Evolutionary conservation across 371 early-diverging fungal genomes (phyloP), one percentile per base, ranked within the genome.

Genomic region (Vairimorpha apis): DNA sequence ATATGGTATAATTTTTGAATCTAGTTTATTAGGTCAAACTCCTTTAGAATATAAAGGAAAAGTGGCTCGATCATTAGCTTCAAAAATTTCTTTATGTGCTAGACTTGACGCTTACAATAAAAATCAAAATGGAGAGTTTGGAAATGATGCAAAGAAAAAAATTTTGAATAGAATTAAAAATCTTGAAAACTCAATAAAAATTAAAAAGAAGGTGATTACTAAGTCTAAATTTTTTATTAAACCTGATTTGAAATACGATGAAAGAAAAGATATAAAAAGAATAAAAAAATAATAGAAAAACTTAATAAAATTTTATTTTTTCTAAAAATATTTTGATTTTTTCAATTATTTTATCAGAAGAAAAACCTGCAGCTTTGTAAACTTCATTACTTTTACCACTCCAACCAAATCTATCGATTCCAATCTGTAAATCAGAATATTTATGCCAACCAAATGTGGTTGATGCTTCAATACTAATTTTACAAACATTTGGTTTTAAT

Each of bases 361-460:
- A 74, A 68, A 81, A 79, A 1, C 74, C 80, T 51, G 78, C 78
- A 32, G 75, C 38, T 27, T 67, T 62, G 49, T 64, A 78, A 3
- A 82, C 67, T 41, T 66, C 77, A 5, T 41, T 38, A 35, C 43
- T 43, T 47, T 63, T 47, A 4, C 87, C 97, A 64, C 91, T 91
- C n/a, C 87, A 83, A 71, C 99, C 99, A 82, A 95, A 98, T 18
- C 88, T 86, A 74, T 88, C 90, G 84, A 98, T 88, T 68, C 96
- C 97, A 73, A 94, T 86, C n/a, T 87, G 86, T 38, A 88, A 87
- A 72, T 92, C 92, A 38, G 92, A 87, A 79, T 93, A 97, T 77
- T 89, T 89, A 76, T 85, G 81, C 98, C 98, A 98, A 21, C 93
- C 92, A 81, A 89, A 89, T 67, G 92, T 90, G 64, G 88, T 80